Percentiles rank a stretch among this genome's conserved stretches.
Evolutionary conservation across 2,329 filamentous ascomycete genomes (phyloP).

Genomic region (Talaromyces funiculosus): DNA sequence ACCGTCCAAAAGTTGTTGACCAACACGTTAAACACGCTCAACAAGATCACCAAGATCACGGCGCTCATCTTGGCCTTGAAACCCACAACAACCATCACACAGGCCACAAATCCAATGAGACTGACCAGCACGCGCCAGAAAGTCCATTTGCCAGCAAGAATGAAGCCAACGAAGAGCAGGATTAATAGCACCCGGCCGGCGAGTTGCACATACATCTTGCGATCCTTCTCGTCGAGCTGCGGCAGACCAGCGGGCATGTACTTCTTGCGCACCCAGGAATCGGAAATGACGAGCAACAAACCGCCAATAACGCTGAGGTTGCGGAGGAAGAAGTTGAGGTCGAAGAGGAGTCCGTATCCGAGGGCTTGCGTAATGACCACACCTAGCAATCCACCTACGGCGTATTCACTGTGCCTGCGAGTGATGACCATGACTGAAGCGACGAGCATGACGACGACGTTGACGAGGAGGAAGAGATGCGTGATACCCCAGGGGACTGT

Average conservation of each 20-base stretch:
- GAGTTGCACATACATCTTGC: slow-evolving; percentile 99
- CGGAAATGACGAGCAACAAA: slow-evolving; percentile 93
- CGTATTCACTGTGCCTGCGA: slow-evolving; percentile 88
- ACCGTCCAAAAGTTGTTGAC: slow-evolving; percentile 99
- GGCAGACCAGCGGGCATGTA: slow-evolving; percentile 94
- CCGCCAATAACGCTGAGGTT: slow-evolving; percentile 97
- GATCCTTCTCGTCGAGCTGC: slow-evolving; percentile 94
- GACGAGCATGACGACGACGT: slow-evolving; percentile 78
- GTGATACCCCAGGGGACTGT: slow-evolving; percentile 81
- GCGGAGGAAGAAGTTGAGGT: slow-evolving; percentile 99
- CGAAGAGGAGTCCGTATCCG: slow-evolving; percentile 96
- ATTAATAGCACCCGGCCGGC: slow-evolving; percentile 92
- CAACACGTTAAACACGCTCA: slow-evolving; percentile 92
- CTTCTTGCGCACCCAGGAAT: slow-evolving; percentile 96
- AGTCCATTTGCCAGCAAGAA: slow-evolving; percentile 91
- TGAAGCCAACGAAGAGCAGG: slow-evolving; percentile 94
- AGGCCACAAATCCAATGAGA: slow-evolving; percentile 78
- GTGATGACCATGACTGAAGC: slow-evolving; percentile 84
- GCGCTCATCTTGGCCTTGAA: slow-evolving; percentile 99
- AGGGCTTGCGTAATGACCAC: slow-evolving; percentile 92
- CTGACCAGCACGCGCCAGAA: slow-evolving; percentile 82
- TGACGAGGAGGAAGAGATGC: slow-evolving; percentile 85
- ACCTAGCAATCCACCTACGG: slow-evolving; percentile 79
- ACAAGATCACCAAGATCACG: slow-evolving; percentile 85
- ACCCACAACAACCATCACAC: slow-evolving; percentile 96